Evolutionary conservation across 352 stramenopile genomes (phyloP), one percentile per base, ranked within the genome.

Genomic region (Phytopythium sindhum): DNA sequence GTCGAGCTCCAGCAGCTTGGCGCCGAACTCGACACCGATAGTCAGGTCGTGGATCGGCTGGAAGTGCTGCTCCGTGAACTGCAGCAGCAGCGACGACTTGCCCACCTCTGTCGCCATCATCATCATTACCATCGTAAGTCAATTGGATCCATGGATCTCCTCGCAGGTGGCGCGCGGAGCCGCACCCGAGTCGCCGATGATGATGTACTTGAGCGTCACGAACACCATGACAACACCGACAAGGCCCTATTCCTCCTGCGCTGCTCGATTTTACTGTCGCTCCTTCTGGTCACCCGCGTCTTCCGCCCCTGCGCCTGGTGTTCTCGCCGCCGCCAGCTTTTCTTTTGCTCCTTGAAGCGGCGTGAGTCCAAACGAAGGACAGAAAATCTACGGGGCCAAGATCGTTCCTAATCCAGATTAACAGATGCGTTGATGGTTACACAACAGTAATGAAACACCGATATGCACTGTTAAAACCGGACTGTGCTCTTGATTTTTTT

Each of bases 51-150:
- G 90, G 52, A 92, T 89, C 35, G 86, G 80, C 66, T 93, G 84
- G 74, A 97, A 97, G 60, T 92, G 87, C 64, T 96, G 80, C 69
- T 97, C 89, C 19, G 86, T 96, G 80, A 97, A 97, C 73, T 96
- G 90, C 60, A 97, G 72, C 52, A 97, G 71, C 48, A 97, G 78
- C 58, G 85, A 95, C 61, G 81, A 95, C 76, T 97, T 97, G 64
- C 89, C 90, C 41, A 97, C 90, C 65, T 93, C 86, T 79, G 48
- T n/a, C 24, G 23, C 24, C 23, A 14, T 23, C 15, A 23, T 5
- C 15, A 45, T 23, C 41, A 44, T 19, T 5, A 14, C 7, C 41
- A 8, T 2, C 41, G 11, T 17, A 50, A 24, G 47, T 53, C 5
- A 53, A 15, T 33, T 53, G n/a, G 4, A 29, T 23, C 47, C 19